Base-by-base conservation (phyloP, 2,329 filamentous ascomycete genomes). In the Cercospora sp. region DNA sequence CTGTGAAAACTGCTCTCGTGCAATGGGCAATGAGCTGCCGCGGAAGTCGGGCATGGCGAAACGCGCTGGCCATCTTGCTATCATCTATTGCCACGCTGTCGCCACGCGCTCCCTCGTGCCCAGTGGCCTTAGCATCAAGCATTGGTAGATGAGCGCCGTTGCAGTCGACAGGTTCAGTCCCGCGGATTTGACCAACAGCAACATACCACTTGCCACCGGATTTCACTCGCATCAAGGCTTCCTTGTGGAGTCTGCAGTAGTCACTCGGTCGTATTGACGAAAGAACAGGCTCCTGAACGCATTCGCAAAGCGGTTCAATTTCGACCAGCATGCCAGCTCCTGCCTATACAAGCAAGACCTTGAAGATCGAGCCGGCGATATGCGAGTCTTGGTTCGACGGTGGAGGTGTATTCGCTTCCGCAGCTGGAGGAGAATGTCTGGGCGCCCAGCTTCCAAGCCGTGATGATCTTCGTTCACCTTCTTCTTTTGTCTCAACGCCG, bases 321-420 rank as follows among this genome's bases (percentile, higher is more conserved):
- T 20, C 28, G 30, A 59, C 55, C 13, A 55, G 55, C 55, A 59
- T 31, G 18, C 18, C 33, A 64, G 62, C 62, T 64, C 62, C 62
- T 64, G 31, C 62, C 62, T 64, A 64, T 59, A 45, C 20, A 36
- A 64, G 62, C 51, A 59, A 45, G 61, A 55, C 61, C 53, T 58
- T 26, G 51, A 59, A 36, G 62, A 58, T 59, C 51, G 18, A 51
- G 33, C 42, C 60, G 60, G 61, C 60, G 60, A 64, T 40, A 64
- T 60, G 65, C 65, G 55, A 64, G 31, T 67, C 65, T 67, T 64
- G 65, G 65, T 64, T 64, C 45, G 30, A 48, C 40, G 59, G 59
- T 53, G 57, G 57, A 66, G 26, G 42, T 63, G 60, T 26, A 42
- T 40, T 42, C 45, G 42, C 48, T 53, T 55, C 45, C 31, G 13